These are phyloP conservation scores for Daldinia bambusicola DNA, from an alignment of 495 filamentous ascomycete genomes.

Conservation along the genomic window DNA sequence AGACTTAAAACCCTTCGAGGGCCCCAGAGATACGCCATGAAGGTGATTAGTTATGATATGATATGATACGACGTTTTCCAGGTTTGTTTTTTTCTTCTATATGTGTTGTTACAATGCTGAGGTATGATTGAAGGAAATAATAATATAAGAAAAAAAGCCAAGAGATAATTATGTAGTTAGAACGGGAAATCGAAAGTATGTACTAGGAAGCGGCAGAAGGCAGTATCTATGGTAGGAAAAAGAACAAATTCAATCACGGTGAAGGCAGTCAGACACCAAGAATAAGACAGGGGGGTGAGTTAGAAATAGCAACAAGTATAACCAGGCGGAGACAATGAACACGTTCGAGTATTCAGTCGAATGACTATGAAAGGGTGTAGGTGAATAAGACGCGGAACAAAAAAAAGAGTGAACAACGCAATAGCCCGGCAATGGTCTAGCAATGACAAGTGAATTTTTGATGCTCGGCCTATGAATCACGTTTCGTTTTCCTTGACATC, in stretches of 20 bases:
- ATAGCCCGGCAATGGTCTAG: constrained; percentile 3
- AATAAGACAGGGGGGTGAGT: constrained; percentile 20
- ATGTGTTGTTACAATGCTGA: background rate
- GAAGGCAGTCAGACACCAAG: constrained; percentile 24
- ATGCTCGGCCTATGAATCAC: constrained; percentile 26
- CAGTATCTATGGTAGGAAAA: constrained; percentile 32
- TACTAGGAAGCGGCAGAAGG: constrained; percentile 21
- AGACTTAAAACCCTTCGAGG: constrained; percentile 45
- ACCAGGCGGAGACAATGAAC: constrained; percentile 43
- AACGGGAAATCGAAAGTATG: constrained; percentile 11
- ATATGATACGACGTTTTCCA: background rate
- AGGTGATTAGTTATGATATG: constrained; percentile 7
- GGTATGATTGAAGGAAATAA: constrained; percentile 1
- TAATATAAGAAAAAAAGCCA: constrained; percentile 19
- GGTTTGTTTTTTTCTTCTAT: background rate
- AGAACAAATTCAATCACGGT: constrained; percentile 33
- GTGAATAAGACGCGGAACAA: constrained; percentile 28
- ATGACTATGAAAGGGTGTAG: constrained; percentile 26
- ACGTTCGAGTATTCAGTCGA: constrained; percentile 22
- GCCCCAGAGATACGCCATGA: constrained; percentile 35
- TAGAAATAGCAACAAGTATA: constrained; percentile 42
- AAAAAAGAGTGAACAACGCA: constrained; percentile 19
- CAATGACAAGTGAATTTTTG: constrained; percentile 17
- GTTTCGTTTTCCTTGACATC: constrained; percentile 25
- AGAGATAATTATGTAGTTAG: constrained; percentile 9